Conservation (phyloP, 352 stramenopile genomes). For the Phytophthora aleatoria region DNA sequence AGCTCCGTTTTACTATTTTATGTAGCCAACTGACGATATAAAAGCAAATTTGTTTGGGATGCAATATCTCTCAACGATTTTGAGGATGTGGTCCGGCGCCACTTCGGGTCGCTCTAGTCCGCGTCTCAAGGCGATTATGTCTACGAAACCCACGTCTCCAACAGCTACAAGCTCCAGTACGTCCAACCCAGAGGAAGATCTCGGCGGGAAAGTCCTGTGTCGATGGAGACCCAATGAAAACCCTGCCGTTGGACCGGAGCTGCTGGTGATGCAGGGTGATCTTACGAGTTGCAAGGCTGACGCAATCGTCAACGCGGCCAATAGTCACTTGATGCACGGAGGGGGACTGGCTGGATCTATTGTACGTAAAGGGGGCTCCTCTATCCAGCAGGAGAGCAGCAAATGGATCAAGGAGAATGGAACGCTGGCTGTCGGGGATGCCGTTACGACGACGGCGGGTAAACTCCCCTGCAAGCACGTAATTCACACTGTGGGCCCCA, state of each 20-base stretch:
- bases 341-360: slow-evolving; percentile 47
- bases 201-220: slow-evolving; percentile 16
- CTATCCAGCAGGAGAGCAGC: slow-evolving; percentile 40
- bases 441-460: slow-evolving; percentile 39
- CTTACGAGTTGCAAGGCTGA: slow-evolving; percentile 41
- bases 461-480: slow-evolving; percentile 44
- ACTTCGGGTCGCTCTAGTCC: background rate
- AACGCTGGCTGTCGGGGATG: slow-evolving; percentile 34
- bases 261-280: slow-evolving; percentile 48
- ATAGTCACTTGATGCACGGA: slow-evolving; percentile 36
- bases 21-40: background rate
- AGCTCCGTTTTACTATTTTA: background rate
- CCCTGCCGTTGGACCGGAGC: background rate
- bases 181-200: background rate
- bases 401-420: slow-evolving; percentile 36
- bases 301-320: slow-evolving; percentile 58
- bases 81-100: background rate
- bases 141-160: background rate
- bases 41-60: too few species aligned
- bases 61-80: too few species aligned
- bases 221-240: slow-evolving; percentile 17
- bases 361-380: slow-evolving; percentile 24
- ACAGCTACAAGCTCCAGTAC: background rate
- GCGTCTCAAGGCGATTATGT: background rate
- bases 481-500: slow-evolving; percentile 52